phyloP scores from a whole-genome alignment of 2,329 filamentous ascomycete species.

The Alternaria panax region DNA sequence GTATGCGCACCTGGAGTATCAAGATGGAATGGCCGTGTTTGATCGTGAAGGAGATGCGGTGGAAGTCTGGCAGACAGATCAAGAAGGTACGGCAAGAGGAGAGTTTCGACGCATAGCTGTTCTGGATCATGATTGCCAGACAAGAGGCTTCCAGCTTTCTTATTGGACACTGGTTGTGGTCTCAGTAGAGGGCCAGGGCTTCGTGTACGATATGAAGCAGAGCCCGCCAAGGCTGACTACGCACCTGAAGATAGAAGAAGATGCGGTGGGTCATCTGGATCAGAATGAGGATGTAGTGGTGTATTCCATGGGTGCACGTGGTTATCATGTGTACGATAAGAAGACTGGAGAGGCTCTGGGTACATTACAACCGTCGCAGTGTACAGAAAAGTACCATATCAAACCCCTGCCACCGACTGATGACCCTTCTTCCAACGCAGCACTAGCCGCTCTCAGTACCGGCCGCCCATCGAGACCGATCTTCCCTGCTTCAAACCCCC shows the following conservation, averaged over 20 bases:
- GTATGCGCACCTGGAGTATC: conserved; percentile 15
- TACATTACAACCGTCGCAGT: conserved; percentile 7
- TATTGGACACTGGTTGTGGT: conserved; percentile 13
- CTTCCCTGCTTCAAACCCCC: conserved; percentile 5
- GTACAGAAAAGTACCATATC: conserved; percentile 8
- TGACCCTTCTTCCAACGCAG: not conserved
- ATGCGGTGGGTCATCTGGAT: conserved; percentile 14
- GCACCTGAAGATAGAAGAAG: conserved; percentile 9
- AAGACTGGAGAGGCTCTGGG: conserved; percentile 7
- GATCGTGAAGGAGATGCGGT: conserved; percentile 9
- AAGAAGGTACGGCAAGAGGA: conserved; percentile 5
- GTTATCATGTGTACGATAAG: conserved; percentile 15
- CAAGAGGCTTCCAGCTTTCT: conserved; percentile 17
- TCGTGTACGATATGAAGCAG: conserved; percentile 16
- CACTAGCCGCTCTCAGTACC: not conserved
- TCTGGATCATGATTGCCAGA: conserved; percentile 9
- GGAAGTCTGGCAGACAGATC: conserved; percentile 11
- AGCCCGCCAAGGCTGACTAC: conserved; percentile 8
- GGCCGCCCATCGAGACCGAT: conserved; percentile 1
- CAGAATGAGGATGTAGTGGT: conserved; percentile 14
- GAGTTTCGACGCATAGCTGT: conserved; percentile 7
- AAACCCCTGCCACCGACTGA: not conserved
- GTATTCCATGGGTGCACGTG: conserved; percentile 11
- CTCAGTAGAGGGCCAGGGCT: conserved; percentile 11
- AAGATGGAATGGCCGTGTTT: conserved; percentile 14